Conservation (phyloP, 371 early-diverging fungal species). For the Saksenaea vasiformis region DNA sequence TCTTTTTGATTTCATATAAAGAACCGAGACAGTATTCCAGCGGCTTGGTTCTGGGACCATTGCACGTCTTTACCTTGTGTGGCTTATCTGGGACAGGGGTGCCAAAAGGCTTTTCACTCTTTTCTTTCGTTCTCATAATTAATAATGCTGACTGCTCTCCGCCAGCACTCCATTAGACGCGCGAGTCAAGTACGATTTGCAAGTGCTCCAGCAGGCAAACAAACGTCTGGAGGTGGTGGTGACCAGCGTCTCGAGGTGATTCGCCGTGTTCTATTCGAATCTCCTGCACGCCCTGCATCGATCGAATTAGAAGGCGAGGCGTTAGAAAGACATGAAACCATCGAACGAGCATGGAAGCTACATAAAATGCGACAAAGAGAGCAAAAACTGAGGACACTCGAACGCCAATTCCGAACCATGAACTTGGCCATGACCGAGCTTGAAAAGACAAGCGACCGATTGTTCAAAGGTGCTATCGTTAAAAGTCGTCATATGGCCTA, state of each 20-base stretch:
- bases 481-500: slow-evolving; percentile 68
- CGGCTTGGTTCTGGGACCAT: background rate
- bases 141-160: background rate
- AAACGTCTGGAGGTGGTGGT: slow-evolving; percentile 22
- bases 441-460: slow-evolving; percentile 61
- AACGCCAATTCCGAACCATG: slow-evolving; percentile 73
- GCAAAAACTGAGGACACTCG: slow-evolving; percentile 57
- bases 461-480: slow-evolving; percentile 71
- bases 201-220: slow-evolving; percentile 7
- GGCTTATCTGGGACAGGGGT: background rate
- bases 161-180: slow-evolving; percentile 1
- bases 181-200: slow-evolving; percentile 9
- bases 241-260: slow-evolving; percentile 75
- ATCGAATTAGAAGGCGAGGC: slow-evolving; percentile 48
- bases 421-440: slow-evolving; percentile 71
- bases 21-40: background rate
- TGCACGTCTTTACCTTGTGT: background rate
- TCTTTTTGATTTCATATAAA: background rate
- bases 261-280: slow-evolving; percentile 72
- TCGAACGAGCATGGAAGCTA: slow-evolving; percentile 77
- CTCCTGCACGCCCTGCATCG: slow-evolving; percentile 48
- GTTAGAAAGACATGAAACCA: slow-evolving; percentile 69
- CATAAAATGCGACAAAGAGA: slow-evolving; percentile 62
- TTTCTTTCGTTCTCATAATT: background rate
- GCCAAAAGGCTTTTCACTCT: background rate